A percentile compares a stretch with the other conserved stretches of the same genome.
These are phyloP conservation scores for Sabuloglossum arenarium DNA, from an alignment of 495 filamentous ascomycete genomes.

Conservation along the genomic window DNA sequence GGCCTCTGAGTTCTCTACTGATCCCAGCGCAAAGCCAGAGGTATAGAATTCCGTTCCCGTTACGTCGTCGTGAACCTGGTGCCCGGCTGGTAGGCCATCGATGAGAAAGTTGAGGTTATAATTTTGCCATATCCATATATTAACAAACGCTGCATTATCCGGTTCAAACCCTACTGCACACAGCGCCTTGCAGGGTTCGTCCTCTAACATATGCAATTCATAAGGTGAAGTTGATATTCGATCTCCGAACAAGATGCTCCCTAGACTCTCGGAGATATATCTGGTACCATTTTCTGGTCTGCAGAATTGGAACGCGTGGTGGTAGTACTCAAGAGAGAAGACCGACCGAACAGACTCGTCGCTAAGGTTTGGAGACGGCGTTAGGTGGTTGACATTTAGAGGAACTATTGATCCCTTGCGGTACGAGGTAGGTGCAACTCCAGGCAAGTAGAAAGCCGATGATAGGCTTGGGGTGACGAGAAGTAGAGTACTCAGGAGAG, in stretches of 20 bases:
- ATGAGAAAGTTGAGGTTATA: constrained; percentile 91
- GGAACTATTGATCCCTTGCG: constrained; percentile 53
- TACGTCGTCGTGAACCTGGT: constrained; percentile 48
- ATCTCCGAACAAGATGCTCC: constrained; percentile 92
- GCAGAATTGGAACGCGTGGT: constrained; percentile 71
- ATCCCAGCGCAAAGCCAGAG: constrained; percentile 74
- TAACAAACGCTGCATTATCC: constrained; percentile 56
- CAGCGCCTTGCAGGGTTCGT: constrained; percentile 67
- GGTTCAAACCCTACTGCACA: constrained; percentile 48
- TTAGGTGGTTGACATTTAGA: constrained; percentile 80
- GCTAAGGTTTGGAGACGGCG: constrained; percentile 50
- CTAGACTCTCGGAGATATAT: constrained; percentile 67
- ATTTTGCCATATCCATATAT: constrained; percentile 54
- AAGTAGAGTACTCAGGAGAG: not conserved
- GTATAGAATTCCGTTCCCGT: constrained; percentile 57
- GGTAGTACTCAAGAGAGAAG: constrained; percentile 89
- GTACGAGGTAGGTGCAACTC: constrained; percentile 89
- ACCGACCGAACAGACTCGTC: constrained; percentile 75
- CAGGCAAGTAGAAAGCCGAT: constrained; percentile 33
- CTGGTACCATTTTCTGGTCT: constrained; percentile 49
- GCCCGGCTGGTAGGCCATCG: constrained; percentile 80
- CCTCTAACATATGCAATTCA: constrained; percentile 60
- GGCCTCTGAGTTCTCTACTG: constrained; percentile 25
- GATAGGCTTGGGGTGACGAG: not conserved
- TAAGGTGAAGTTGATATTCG: constrained; percentile 85